Base-by-base conservation (phyloP, 352 stramenopile genomes). In the Pythium guiyangense region DNA sequence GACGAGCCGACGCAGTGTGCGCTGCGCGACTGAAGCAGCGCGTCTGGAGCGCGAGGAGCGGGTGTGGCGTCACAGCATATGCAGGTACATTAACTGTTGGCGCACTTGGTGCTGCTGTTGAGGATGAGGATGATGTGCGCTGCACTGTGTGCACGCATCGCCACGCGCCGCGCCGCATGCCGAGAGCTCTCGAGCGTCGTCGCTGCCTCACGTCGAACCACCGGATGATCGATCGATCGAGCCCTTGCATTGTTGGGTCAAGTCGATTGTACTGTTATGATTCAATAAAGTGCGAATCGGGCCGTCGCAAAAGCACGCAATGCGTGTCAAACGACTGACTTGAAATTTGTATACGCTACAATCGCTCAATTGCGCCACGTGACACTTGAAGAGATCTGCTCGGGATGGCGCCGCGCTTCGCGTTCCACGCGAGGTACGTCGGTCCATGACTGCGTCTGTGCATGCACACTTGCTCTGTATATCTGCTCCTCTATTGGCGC, bases 391-490 rank as follows among this genome's bases (percentile, higher is more conserved):
- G n/a, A n/a, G n/a, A n/a, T n/a, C n/a, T n/a, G n/a, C n/a, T n/a
- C n/a, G 51, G 25, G 35, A 84, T 84, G 74, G 56, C 72, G 57
- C 72, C 70, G 53, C 72, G 65, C 46, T 84, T 79, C 67, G 61
- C 70, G 55, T 75, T 77, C 65, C 72, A 75, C 43, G 57, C 72
- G 18, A 84, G 74, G 74, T 79, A 40, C 20, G 47, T 45, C 17
- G 14, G n/a, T 34, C 9, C 3, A 3, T 11, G 25, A 22, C n/a
- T n/a, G n/a, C n/a, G n/a, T n/a, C n/a, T n/a, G n/a, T n/a, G n/a
- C n/a, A n/a, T n/a, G n/a, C 35, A n/a, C n/a, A n/a, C n/a, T n/a
- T n/a, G 3, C 10, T 18, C 43, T 45, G 20, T 37, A 4, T 56
- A 18, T 49, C 10, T 29, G 17, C 10, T 17, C 20, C 34, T 55